Conservation (phyloP, 2,329 filamentous ascomycete genomes). For the Xylariaceae sp. region DNA sequence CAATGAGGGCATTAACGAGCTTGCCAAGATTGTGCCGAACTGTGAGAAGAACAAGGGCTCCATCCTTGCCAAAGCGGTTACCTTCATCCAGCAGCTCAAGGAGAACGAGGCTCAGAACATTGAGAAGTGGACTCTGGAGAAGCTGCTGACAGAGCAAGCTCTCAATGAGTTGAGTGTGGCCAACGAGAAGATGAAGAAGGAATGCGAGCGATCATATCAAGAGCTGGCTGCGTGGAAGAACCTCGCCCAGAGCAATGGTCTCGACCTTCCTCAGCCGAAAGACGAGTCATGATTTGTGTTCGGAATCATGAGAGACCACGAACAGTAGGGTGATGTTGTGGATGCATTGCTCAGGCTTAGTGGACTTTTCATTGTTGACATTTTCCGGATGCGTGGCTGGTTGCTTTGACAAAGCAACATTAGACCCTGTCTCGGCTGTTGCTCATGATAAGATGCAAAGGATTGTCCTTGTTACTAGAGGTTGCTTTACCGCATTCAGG, state of each 20-base stretch:
- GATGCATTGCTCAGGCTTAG: too few species aligned
- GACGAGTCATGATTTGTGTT: conserved; percentile 36
- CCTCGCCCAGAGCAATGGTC: conserved; percentile 56
- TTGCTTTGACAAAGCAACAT: too few species aligned
- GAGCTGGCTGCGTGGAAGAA: conserved; percentile 79
- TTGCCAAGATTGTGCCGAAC: conserved; percentile 94
- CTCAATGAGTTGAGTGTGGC: conserved; percentile 82
- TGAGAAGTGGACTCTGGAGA: conserved; percentile 90
- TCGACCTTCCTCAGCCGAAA: conserved; percentile 43
- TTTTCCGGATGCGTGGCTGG: too few species aligned
- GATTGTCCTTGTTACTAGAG: too few species aligned
- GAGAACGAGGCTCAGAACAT: conserved; percentile 93
- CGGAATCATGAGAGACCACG: conserved; percentile 10
- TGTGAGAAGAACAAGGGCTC: conserved; percentile 99
- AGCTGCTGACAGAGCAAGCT: conserved; percentile 83
- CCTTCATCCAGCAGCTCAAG: conserved; percentile 91
- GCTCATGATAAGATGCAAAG: too few species aligned
- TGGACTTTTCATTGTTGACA: too few species aligned
- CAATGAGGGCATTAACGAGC: conserved; percentile 97
- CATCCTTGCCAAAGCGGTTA: conserved; percentile 86
- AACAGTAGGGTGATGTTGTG: too few species aligned
- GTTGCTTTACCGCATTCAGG: too few species aligned
- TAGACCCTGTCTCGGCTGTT: too few species aligned
- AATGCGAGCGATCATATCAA: conserved; percentile 72
- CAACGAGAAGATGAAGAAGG: conserved; percentile 80